Evolutionary conservation across 2,329 filamentous ascomycete species (phyloP).

Genomic region (Xylariaceae sp.): DNA sequence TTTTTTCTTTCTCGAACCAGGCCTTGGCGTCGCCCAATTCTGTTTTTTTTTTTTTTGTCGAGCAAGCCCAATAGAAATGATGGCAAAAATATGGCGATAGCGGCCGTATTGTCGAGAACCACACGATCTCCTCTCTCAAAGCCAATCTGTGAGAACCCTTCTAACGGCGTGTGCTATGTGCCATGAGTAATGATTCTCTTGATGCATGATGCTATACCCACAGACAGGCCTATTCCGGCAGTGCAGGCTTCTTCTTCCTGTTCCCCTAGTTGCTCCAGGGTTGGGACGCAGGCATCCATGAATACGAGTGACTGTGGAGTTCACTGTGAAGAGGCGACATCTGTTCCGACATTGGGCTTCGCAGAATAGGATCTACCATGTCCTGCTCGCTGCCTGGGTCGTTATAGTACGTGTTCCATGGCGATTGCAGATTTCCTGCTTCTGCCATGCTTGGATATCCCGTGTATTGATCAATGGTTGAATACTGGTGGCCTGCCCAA

Average conservation of each 20-base stretch:
- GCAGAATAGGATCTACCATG: conserved; percentile 29
- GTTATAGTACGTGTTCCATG: conserved; percentile 28
- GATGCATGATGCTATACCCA: conserved; percentile 2
- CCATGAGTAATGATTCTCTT: conserved; percentile 6
- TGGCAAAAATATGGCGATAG: conserved; percentile 6
- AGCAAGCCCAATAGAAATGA: conserved; percentile 14
- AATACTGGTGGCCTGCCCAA: conserved; percentile 27
- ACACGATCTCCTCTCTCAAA: conserved; percentile 5
- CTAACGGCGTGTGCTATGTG: conserved; percentile 9
- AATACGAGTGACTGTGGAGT: conserved; percentile 24
- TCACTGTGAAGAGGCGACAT: conserved; percentile 25
- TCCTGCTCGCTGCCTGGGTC: conserved; percentile 26
- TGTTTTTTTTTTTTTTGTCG: background rate
- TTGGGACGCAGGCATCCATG: conserved; percentile 28
- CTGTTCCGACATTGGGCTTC: conserved; percentile 25
- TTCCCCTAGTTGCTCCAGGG: conserved; percentile 27
- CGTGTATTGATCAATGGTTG: conserved; percentile 27
- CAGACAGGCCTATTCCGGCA: conserved; percentile 1
- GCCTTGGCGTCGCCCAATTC: conserved; percentile 3
- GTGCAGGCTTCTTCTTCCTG: conserved; percentile 1
- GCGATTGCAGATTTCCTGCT: conserved; percentile 20
- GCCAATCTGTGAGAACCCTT: conserved; percentile 11
- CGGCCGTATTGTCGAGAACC: conserved; percentile 7
- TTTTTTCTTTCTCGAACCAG: conserved; percentile 1
- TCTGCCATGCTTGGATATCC: conserved; percentile 24